Conservation (phyloP, 495 filamentous ascomycete species). For the Penicillium coffeae region DNA sequence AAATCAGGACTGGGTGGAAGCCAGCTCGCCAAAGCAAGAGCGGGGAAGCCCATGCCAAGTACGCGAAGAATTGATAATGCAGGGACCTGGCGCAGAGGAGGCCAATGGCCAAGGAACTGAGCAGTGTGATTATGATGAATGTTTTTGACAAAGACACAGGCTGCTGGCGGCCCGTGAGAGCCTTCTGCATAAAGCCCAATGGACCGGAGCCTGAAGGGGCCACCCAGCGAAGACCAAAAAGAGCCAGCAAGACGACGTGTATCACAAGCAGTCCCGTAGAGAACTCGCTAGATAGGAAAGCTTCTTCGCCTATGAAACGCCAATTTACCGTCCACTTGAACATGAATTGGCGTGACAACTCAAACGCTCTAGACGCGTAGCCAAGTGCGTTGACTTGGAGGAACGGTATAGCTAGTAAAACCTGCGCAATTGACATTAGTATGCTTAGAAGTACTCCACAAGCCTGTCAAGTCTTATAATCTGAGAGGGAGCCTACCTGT, state of each 20-base stretch:
- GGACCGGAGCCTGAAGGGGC: conserved; percentile 46
- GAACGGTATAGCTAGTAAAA: conserved; percentile 73
- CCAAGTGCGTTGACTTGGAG: conserved; percentile 60
- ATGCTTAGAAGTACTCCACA: no score
- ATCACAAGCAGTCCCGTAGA: conserved; percentile 61
- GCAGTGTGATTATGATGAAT: conserved; percentile 73
- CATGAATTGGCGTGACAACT: conserved; percentile 82
- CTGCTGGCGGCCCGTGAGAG: conserved; percentile 51
- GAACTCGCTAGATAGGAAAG: conserved; percentile 74
- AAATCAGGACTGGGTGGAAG: conserved; percentile 68
- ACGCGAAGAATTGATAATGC: conserved; percentile 97
- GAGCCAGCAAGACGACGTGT: conserved; percentile 61
- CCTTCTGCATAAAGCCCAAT: conserved; percentile 46
- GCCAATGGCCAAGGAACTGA: conserved; percentile 78
- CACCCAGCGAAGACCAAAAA: conserved; percentile 60
- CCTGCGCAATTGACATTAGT: conserved; percentile 37
- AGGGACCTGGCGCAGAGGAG: conserved; percentile 86
- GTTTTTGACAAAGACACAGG: conserved; percentile 60
- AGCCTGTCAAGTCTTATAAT: no score
- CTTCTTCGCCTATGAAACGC: conserved; percentile 82
- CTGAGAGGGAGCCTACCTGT: no score
- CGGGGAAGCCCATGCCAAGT: conserved; percentile 86
- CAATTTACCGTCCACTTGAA: conserved; percentile 99
- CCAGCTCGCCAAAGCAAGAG: conserved; percentile 85
- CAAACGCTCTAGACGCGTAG: conserved; percentile 79